Evolutionary conservation across 257 asterid genomes (phyloP).

Genomic region (Nemophila menziesii): DNA sequence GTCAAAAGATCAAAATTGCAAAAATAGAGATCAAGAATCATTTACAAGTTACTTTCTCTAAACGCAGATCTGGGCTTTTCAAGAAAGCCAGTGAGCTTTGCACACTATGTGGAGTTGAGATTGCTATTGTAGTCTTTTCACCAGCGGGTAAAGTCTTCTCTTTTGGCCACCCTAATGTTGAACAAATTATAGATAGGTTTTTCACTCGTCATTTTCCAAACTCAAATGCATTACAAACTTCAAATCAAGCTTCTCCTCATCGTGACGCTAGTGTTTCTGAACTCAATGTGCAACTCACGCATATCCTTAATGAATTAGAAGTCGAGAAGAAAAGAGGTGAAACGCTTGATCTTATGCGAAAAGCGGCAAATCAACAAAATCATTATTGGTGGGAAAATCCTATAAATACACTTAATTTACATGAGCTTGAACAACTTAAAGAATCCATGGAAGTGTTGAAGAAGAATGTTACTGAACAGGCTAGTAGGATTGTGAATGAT

Average conservation of each 20-base stretch:
- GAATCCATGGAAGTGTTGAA: constrained; percentile 10
- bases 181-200: no score
- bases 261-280: no score
- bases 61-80: constrained; percentile 35
- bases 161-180: constrained; percentile 24
- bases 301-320: background rate
- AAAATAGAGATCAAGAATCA: constrained; percentile 23
- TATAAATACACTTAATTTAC: constrained; percentile 15
- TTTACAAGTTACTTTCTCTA: constrained; percentile 42
- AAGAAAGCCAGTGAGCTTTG: constrained; percentile 26
- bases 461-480: constrained; percentile 17
- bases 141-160: constrained; percentile 27
- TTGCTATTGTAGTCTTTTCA: constrained; percentile 27
- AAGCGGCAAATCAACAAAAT: constrained; percentile 15
- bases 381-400: constrained; percentile 70
- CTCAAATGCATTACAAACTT: no score
- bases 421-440: constrained; percentile 17
- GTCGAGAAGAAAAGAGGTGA: background rate
- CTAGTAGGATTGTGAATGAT: constrained; percentile 19
- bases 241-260: no score
- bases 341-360: background rate
- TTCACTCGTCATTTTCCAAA: no score
- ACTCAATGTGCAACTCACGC: no score
- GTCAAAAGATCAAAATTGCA: constrained; percentile 25
- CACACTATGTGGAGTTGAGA: constrained; percentile 12